Evolutionary conservation across 176 grass and related monocot genomes (phyloP).

Genomic region (Paspalum notatum): DNA sequence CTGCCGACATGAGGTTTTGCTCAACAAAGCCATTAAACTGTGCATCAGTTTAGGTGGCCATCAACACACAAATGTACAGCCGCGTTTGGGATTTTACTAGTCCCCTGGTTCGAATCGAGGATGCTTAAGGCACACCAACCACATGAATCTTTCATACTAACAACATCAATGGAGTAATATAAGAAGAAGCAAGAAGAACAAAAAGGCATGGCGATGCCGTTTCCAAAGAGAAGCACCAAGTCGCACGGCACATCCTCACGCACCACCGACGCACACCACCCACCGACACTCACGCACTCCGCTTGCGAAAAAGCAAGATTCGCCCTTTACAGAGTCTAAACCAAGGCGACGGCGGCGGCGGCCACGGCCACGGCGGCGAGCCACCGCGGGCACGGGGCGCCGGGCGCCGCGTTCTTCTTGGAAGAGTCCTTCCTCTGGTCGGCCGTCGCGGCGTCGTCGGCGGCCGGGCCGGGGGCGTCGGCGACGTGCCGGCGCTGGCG

Average conservation of each 20-base stretch:
- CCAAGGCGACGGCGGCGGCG: slow-evolving; percentile 25
- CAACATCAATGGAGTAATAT: slow-evolving; percentile 32
- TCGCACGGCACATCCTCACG: slow-evolving; percentile 26
- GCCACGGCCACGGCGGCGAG: slow-evolving; percentile 17
- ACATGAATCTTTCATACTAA: neutral
- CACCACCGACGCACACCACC: neutral
- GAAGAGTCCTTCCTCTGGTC: slow-evolving; percentile 56
- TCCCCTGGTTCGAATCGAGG: neutral
- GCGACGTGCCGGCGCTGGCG: slow-evolving; percentile 42
- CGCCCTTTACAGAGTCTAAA: slow-evolving; percentile 31
- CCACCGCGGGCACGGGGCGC: slow-evolving; percentile 21
- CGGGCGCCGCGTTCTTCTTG: slow-evolving; percentile 44
- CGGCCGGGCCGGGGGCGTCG: slow-evolving; percentile 53
- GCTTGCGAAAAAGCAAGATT: neutral
- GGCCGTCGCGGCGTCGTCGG: slow-evolving; percentile 42
- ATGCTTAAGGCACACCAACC: neutral
- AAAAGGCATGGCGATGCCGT: neutral
- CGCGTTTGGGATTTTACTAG: neutral
- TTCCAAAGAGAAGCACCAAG: slow-evolving; percentile 14
- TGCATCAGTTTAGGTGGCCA: neutral
- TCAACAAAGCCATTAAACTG: slow-evolving; percentile 11
- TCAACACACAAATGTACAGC: neutral
- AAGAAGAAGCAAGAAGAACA: slow-evolving; percentile 27
- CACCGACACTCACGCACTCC: slow-evolving; percentile 36
- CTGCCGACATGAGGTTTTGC: neutral